Evolutionary conservation across 2,329 filamentous ascomycete genomes (phyloP).

Genomic region (Diaporthe longicolla): DNA sequence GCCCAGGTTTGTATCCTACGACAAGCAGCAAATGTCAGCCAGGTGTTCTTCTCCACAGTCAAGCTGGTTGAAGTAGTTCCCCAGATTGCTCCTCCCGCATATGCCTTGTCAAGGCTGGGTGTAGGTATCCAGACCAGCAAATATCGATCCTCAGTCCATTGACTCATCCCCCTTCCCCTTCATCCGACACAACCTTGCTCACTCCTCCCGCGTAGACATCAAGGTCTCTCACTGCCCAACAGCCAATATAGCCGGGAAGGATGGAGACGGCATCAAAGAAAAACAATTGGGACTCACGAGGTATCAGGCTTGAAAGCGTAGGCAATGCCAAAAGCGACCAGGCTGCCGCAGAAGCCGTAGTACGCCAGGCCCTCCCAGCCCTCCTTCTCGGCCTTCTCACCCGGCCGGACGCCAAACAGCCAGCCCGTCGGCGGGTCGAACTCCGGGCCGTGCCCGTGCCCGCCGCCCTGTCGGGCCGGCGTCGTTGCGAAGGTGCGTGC

Average conservation of each 20-base stretch:
- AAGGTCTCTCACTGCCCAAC: not conserved
- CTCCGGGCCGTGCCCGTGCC: conserved; percentile 73
- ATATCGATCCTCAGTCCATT: not conserved
- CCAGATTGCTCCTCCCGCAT: not conserved
- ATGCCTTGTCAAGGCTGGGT: no score
- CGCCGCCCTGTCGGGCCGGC: conserved; percentile 57
- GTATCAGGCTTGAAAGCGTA: conserved; percentile 99
- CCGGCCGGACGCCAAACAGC: conserved; percentile 94
- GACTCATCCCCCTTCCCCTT: not conserved
- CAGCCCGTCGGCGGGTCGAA: conserved; percentile 93
- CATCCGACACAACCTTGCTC: not conserved
- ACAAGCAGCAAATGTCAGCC: conserved; percentile 48
- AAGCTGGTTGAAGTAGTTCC: not conserved
- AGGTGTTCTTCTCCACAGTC: not conserved
- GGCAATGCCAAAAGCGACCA: conserved; percentile 80
- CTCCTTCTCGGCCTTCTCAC: conserved; percentile 95
- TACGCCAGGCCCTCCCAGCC: conserved; percentile 93
- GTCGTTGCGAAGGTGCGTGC: conserved; percentile 44
- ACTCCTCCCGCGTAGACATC: no score
- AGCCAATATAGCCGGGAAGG: conserved; percentile 34
- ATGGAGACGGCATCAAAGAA: conserved; percentile 31
- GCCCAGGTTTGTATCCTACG: conserved; percentile 98
- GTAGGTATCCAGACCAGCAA: not conserved
- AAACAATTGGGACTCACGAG: conserved; percentile 79
- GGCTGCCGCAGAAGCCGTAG: conserved; percentile 85